Conservation (phyloP, 805 yeast species). For the Nakazawaea molendinolei region DNA sequence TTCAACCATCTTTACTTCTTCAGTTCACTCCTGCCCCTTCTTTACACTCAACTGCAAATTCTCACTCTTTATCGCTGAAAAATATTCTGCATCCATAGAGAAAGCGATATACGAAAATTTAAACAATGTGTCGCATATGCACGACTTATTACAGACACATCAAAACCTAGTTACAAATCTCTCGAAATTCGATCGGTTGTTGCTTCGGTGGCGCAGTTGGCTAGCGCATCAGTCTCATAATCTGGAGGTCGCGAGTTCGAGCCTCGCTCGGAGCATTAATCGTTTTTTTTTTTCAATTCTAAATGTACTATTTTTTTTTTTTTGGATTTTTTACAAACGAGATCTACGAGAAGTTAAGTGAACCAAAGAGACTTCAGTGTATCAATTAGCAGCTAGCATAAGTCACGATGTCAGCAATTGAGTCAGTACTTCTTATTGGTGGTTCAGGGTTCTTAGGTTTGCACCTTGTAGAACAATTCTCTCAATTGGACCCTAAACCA, state of each 20-base stretch:
- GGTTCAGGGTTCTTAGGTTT: conserved; percentile 94
- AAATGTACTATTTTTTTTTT: neutral
- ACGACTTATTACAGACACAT: too few relatives aligned
- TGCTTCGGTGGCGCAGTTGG: conserved; percentile 15
- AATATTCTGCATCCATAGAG: neutral
- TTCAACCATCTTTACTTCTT: conserved; percentile 12
- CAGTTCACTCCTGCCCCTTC: too few relatives aligned
- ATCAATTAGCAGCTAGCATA: neutral
- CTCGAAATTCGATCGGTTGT: neutral
- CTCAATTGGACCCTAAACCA: conserved; percentile 57
- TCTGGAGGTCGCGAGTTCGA: conserved; percentile 15
- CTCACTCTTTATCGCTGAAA: too few relatives aligned
- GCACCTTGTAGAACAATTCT: conserved; percentile 83
- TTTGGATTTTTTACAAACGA: neutral
- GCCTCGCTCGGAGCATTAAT: conserved; percentile 13
- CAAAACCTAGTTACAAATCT: neutral
- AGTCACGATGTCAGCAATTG: conserved; percentile 15
- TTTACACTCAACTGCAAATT: too few relatives aligned
- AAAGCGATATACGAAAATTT: neutral
- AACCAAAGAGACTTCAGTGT: neutral
- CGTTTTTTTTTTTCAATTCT: conserved; percentile 3
- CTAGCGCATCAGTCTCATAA: conserved; percentile 15
- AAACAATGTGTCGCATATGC: too few relatives aligned
- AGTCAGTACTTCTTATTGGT: conserved; percentile 80
- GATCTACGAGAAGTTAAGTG: neutral